Evolutionary conservation across 345 rosid species (phyloP), one percentile per base, ranked within the genome.

Genomic region (Populus nigra): DNA sequence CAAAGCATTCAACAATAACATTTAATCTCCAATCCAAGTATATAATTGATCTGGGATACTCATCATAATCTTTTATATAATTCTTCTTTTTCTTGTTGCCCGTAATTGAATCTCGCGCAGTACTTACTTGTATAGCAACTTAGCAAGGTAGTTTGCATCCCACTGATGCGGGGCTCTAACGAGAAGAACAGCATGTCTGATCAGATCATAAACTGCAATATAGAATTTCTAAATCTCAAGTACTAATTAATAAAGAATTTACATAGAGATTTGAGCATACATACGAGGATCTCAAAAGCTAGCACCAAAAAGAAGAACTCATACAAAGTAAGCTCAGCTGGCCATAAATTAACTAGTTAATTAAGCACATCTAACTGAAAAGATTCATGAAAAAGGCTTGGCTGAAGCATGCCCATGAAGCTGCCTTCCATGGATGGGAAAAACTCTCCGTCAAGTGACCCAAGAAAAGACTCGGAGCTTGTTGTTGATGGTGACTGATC

Each of bases 391-490:
- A 80, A 80, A 67, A 62, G 69, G 74, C 31, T 76, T 2, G 90
- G 72, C 2, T 80, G 77, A 38, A 85, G 78, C 86, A 78, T 76
- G 75, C 77, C 73, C 80, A 82, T 50, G 57, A 81, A 85, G n/a
- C 15, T 23, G 45, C 88, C 76, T 49, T 79, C 89, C 15, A 73
- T 33, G 3, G 74, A 39, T 11, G 75, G 53, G 49, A 79, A 67
- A 65, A 78, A 53, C 8, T 55, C 61, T 41, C 75, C 71, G 20
- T 76, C 83, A 53, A 81, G 75, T 7, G 71, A 41, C 12, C 73
- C 82, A 62, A 83, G 76, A 35, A 43, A 16, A 16, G 73, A 78
- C 12, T 72, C 84, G 1, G 82, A 78, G 68, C 67, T 4, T 9
- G 78, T 67, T 5, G 82, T 10, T 4, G 78, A 68, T 1, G 61